A percentile compares a stretch with the other conserved stretches of the same genome.
Evolutionary conservation across 1,284 basidiomycete species (phyloP).

Genomic region (Xerocomus nothofagi): DNA sequence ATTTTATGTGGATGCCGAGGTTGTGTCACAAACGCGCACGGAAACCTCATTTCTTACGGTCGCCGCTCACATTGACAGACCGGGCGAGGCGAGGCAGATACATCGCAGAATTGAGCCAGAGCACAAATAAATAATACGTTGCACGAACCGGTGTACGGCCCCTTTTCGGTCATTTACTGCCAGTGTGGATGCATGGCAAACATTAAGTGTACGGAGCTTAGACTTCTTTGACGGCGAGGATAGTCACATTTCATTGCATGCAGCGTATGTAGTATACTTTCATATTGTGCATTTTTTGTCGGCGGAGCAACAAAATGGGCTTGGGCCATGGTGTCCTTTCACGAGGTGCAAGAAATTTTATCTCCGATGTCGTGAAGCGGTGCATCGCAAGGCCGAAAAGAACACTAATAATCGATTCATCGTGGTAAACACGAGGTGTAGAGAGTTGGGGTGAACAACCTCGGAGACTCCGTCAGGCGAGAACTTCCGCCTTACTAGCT

Average conservation of each 20-base stretch:
- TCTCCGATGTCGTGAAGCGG: conserved; percentile 35
- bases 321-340: conserved; percentile 15
- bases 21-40: conserved; percentile 39
- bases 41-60: conserved; percentile 42
- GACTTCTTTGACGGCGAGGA: conserved; percentile 5
- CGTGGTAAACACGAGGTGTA: conserved; percentile 36
- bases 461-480: conserved; percentile 15
- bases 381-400: conserved; percentile 30
- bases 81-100: conserved; percentile 42
- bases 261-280: conserved; percentile 6
- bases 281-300: conserved; percentile 14
- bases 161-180: conserved; percentile 13
- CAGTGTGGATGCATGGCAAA: conserved; percentile 13
- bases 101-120: conserved; percentile 23
- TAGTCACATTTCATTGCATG: conserved; percentile 1
- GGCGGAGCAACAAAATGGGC: conserved; percentile 22
- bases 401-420: conserved; percentile 24
- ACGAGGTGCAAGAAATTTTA: conserved; percentile 24
- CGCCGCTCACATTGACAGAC: conserved; percentile 36
- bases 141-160: conserved; percentile 16
- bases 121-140: conserved; percentile 27
- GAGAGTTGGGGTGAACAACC: conserved; percentile 21
- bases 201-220: conserved; percentile 14
- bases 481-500: conserved; percentile 16
- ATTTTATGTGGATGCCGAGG: conserved; percentile 33